These are phyloP conservation scores for Penicillium parvum DNA, from an alignment of 495 filamentous ascomycete genomes.

Conservation along the genomic window DNA sequence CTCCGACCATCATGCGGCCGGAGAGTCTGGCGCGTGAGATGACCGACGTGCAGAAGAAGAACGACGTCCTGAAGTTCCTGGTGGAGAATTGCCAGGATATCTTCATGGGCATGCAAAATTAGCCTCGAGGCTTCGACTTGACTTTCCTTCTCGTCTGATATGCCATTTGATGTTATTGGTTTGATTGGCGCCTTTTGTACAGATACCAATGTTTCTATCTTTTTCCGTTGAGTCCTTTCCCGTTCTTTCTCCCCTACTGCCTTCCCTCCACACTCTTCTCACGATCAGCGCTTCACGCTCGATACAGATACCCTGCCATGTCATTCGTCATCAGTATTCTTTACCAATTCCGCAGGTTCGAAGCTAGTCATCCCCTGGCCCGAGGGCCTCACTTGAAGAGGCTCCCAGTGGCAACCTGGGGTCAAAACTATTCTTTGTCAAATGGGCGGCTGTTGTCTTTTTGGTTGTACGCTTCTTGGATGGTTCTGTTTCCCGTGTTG, in stretches of 20 bases:
- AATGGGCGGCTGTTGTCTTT: conserved; percentile 7
- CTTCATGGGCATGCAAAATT: conserved; percentile 52
- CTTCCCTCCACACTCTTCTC: conserved; percentile 11
- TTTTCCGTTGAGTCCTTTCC: background rate
- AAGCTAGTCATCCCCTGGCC: conserved; percentile 19
- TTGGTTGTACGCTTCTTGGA: conserved; percentile 1
- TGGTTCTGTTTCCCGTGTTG: conserved; percentile 5
- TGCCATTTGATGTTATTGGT: background rate
- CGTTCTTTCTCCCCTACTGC: background rate
- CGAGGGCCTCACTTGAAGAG: background rate
- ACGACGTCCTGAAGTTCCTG: conserved; percentile 80
- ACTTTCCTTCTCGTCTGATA: conserved; percentile 8
- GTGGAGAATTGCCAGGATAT: conserved; percentile 81
- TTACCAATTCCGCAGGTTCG: conserved; percentile 25
- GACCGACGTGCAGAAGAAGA: conserved; percentile 92
- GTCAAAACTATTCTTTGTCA: conserved; percentile 8
- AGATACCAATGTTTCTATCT: conserved; percentile 16
- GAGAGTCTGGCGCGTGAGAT: conserved; percentile 86
- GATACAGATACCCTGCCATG: conserved; percentile 27
- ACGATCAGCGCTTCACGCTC: conserved; percentile 25
- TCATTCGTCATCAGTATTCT: conserved; percentile 4
- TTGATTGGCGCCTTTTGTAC: conserved; percentile 13
- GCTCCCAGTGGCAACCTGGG: background rate
- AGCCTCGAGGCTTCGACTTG: conserved; percentile 16
- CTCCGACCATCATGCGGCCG: conserved; percentile 94